Base-by-base conservation (phyloP, 2,329 filamentous ascomycete species). In the Exophiala xenobiotica region DNA sequence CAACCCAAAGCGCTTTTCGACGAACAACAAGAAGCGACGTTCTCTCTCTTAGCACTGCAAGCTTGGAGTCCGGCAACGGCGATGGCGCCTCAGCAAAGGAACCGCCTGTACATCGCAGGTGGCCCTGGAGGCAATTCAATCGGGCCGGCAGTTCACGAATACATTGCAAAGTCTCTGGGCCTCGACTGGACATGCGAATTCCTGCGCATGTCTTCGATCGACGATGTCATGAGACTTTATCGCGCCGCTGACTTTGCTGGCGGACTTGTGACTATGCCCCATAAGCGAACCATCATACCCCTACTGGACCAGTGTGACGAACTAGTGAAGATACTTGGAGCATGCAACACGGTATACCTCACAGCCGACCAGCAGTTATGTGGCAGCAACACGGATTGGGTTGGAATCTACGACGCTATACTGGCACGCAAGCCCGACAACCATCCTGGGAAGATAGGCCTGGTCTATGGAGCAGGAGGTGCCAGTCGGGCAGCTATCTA, bases 401-500 rank as follows among this genome's bases (percentile, higher is more conserved):
- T 65, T 1, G 71, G 73, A 2, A 68, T 75, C 43, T 63, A 64
- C 23, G 65, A 63, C 2, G 71, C n/a, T 66, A 70, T 44, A 35
- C 68, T 14, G 58, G 59, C 27, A 39, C 3, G 11, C 7, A 8
- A n/a, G 1, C 3, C 6, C 6, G 7, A 12, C 4, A 2, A 18
- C 3, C 73, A 79, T n/a, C 11, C 38, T 4, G 12, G 24, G 6
- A 78, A 75, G 1, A 78, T 74, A 1, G 78, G 74, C 9, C 64
- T 82, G 4, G 70, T 82, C 3, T 73, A 80, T 54, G 79, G 79
- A 9, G 78, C 79, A 12, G 79, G 79, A 33, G 87, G 87, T 6
- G 90, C 90, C 86, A 87, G 85, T 7, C 78, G 87, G 51, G 86
- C 87, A 2, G 85, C 87, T 2, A 79, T 89, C 2, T 91, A 91